Evolutionary conservation across 2,329 filamentous ascomycete genomes (phyloP).

Genomic region (Xylariales sp.): DNA sequence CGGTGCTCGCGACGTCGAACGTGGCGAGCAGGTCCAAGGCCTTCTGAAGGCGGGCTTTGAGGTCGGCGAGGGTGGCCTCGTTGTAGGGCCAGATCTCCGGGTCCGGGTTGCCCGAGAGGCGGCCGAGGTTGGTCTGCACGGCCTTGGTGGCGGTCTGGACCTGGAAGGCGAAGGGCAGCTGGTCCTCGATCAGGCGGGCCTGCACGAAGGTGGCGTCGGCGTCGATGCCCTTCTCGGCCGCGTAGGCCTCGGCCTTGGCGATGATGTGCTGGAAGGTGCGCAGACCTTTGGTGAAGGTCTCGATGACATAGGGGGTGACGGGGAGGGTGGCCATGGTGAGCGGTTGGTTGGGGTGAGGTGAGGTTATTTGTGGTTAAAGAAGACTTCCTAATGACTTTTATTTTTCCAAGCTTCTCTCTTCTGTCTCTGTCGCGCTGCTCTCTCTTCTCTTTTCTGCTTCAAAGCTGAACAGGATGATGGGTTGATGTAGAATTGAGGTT

Average conservation of each 20-base stretch:
- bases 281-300: slow-evolving; percentile 4
- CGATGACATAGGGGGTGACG: no score
- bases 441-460: no score
- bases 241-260: slow-evolving; percentile 1
- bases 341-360: slow-evolving; percentile 8
- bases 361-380: no score
- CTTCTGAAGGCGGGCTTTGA: slow-evolving; percentile 27
- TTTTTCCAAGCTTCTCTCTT: no score
- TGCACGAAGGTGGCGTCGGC: not conserved
- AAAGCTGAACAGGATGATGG: no score
- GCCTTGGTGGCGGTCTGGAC: slow-evolving; percentile 10
- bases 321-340: no score
- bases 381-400: no score
- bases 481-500: no score
- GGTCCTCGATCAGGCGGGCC: slow-evolving; percentile 6
- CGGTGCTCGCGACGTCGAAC: slow-evolving; percentile 16
- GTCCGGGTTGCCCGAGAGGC: slow-evolving; percentile 27
- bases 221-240: slow-evolving; percentile 5
- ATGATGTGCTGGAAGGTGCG: slow-evolving; percentile 4
- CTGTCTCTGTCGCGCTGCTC: no score
- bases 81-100: slow-evolving; percentile 22
- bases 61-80: slow-evolving; percentile 25
- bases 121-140: slow-evolving; percentile 19
- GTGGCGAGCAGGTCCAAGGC: slow-evolving; percentile 17
- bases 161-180: slow-evolving; percentile 6